Percentiles rank a stretch among this genome's conserved stretches.
Conservation (phyloP, 768 basidiomycete species). For the Leccinum uliginosum region DNA sequence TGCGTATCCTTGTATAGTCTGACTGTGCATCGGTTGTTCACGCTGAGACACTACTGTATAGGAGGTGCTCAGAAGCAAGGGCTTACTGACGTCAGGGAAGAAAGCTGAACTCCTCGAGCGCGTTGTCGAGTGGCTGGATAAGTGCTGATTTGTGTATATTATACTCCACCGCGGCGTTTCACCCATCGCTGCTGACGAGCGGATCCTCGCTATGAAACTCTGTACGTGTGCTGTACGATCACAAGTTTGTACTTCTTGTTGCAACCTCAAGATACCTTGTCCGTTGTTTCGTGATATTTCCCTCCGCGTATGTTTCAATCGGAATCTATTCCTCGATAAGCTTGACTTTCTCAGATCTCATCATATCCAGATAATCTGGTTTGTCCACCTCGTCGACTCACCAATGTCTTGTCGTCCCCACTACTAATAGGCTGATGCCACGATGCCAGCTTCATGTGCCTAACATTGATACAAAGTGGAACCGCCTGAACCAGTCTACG, state of each 20-base stretch:
- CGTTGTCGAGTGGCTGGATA: slow-evolving; percentile 57
- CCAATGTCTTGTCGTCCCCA: background rate
- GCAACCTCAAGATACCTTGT: background rate
- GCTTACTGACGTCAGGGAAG: slow-evolving; percentile 57
- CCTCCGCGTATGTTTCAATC: slow-evolving; percentile 6
- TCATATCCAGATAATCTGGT: background rate
- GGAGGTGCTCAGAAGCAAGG: slow-evolving; percentile 74
- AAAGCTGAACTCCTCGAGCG: slow-evolving; percentile 71
- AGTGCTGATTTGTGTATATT: slow-evolving; percentile 15
- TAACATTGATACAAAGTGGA: background rate
- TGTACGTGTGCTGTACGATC: background rate
- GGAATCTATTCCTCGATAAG: background rate
- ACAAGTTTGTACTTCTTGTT: background rate
- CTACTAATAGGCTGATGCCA: background rate
- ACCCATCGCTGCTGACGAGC: background rate
- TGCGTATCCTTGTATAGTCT: slow-evolving; percentile 24
- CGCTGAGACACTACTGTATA: slow-evolving; percentile 29
- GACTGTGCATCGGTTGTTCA: background rate
- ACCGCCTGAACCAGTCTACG: background rate
- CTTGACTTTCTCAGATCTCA: background rate
- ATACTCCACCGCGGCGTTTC: background rate
- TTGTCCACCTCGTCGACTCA: background rate
- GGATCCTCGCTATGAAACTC: background rate
- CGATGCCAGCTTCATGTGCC: background rate
- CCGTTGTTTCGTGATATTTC: background rate